Base-by-base conservation (phyloP, 768 basidiomycete species). In the Clitopilus hobsonii region DNA sequence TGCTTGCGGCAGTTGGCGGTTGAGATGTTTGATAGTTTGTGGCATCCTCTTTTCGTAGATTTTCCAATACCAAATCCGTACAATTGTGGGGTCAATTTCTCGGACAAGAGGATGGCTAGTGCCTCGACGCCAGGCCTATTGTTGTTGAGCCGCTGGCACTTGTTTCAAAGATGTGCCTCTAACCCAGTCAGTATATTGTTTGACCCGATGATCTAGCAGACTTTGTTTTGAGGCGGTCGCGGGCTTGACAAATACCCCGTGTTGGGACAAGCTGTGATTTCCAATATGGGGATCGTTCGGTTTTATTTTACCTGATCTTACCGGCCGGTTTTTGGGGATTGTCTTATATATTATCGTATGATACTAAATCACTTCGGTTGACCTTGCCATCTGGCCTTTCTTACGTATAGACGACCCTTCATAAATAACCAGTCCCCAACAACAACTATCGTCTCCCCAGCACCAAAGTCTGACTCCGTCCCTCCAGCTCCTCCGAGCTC, bases 1-100 rank as follows among this genome's bases (percentile, higher is more conserved):
- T 98, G 20, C 81, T 99, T 56, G 81, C 89, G 29, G 96, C 97
- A 47, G 94, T 99, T 62, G 84, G 86, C 59, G 85, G 86, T 59
- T 88, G 60, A 67, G 60, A 53, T 36, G 25, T 24, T 27, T 23
- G 49, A 53, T 23, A 38, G 27, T 27, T 27, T 26, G 49, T 51
- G 23, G 11, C 26, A 51, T 29, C 26, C 29, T 51, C 16, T 51
- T 51, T 51, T 27, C 25, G 27, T n/a, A n/a, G 18, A n/a, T 29
- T 22, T 27, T 26, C 8, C 14, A 51, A 51, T 51, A 13, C 26
- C 41, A 45, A 6, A 45, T 45, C 41, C 22, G 41, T 23, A 45
- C 18, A 45, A 4, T 45, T 45, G 41, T 45, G 22, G 41, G 41
- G 41, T 45, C 22, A 20, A 45, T 45, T 11, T 11, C 22, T 45